Percentiles rank a stretch among this genome's conserved stretches.
Conservation (phyloP, 345 rosid genomes). For the Gossypium anomalum region DNA sequence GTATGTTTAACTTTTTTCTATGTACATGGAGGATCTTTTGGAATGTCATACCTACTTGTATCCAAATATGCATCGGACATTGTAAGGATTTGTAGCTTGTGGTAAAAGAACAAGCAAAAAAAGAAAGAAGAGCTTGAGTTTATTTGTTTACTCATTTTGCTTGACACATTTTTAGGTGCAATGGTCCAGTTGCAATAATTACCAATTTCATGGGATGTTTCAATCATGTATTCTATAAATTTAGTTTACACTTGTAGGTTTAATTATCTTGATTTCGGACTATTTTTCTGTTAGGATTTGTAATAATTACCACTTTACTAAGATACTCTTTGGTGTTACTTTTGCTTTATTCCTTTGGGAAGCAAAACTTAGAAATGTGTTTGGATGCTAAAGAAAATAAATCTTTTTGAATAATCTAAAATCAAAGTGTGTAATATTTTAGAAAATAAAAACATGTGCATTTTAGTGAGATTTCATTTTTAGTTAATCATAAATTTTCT, state of each 20-base stretch:
- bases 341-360: background rate
- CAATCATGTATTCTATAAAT: background rate
- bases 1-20: too few species aligned
- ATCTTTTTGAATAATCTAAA: background rate
- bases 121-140: background rate
- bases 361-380: background rate
- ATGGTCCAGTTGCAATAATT: too few species aligned
- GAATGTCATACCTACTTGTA: too few species aligned
- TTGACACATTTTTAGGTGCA: background rate
- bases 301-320: background rate
- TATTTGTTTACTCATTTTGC: background rate
- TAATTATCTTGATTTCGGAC: background rate
- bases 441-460: background rate
- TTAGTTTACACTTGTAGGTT: background rate
- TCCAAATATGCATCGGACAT: too few species aligned
- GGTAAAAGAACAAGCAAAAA: background rate
- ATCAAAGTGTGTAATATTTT: background rate
- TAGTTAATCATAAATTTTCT: background rate
- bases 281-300: background rate
- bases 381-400: background rate
- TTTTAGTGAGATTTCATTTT: background rate
- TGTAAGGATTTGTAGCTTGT: background rate
- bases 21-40: too few species aligned
- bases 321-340: background rate
- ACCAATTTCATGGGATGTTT: background rate